phyloP scores from a whole-genome alignment of 1,284 basidiomycete species.

The Ganoderma resinaceum region DNA sequence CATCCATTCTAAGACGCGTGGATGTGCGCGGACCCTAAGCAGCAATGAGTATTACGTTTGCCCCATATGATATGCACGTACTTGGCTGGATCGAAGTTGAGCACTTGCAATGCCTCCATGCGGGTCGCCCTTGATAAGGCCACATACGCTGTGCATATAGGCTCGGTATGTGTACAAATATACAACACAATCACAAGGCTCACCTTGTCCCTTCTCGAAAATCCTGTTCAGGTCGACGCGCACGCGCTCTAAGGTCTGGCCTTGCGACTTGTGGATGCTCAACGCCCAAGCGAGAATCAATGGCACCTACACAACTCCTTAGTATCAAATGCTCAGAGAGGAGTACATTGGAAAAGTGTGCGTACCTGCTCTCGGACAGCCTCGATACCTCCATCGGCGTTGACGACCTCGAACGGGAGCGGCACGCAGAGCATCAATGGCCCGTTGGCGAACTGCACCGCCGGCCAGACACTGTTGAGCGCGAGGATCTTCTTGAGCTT shows the following conservation, averaged over 20 bases:
- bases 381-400: conserved; percentile 57
- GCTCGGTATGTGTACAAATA: background rate
- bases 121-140: conserved; percentile 73
- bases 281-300: conserved; percentile 84
- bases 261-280: conserved; percentile 89
- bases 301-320: conserved; percentile 56
- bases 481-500: conserved; percentile 22
- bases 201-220: conserved; percentile 86
- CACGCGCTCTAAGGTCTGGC: conserved; percentile 82
- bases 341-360: background rate
- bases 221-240: conserved; percentile 68
- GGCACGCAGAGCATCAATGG: conserved; percentile 55
- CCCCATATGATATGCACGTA: conserved; percentile 42
- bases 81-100: conserved; percentile 63
- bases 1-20: conserved; percentile 42
- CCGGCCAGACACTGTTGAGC: conserved; percentile 51
- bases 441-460: conserved; percentile 60
- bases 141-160: conserved; percentile 60
- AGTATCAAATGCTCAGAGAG: background rate
- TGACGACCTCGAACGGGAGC: conserved; percentile 62
- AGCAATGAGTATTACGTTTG: background rate
- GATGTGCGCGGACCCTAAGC: conserved; percentile 39
- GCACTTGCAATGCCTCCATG: conserved; percentile 68
- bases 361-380: conserved; percentile 60
- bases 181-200: background rate